Percentiles rank a stretch among this genome's conserved stretches.
These are phyloP conservation scores for Xylaria castorea DNA, from an alignment of 495 filamentous ascomycete genomes.

Conservation along the genomic window DNA sequence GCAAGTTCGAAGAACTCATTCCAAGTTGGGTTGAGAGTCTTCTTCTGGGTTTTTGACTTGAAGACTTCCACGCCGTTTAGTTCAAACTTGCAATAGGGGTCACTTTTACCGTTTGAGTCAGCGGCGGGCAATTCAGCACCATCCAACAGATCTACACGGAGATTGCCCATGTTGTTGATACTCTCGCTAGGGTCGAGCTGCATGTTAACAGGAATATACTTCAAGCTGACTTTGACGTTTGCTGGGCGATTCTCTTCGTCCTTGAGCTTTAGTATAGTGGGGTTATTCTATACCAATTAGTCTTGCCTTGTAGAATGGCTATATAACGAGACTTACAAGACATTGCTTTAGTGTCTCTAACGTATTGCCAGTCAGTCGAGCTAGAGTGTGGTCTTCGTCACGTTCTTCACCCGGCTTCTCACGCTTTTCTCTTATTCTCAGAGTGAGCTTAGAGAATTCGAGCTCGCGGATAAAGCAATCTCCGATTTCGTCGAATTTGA, in stretches of 20 bases:
- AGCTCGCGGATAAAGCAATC: constrained; percentile 97
- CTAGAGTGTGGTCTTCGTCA: constrained; percentile 72
- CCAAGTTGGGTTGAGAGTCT: constrained; percentile 93
- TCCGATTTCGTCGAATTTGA: constrained; percentile 85
- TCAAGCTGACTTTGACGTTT: constrained; percentile 86
- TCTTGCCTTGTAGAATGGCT: neutral
- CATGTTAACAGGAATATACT: constrained; percentile 95
- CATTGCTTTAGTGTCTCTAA: constrained; percentile 85
- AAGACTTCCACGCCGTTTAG: constrained; percentile 84
- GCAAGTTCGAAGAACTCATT: constrained; percentile 92
- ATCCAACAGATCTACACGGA: constrained; percentile 90
- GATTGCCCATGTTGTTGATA: constrained; percentile 96
- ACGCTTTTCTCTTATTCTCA: constrained; percentile 77
- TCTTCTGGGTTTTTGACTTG: constrained; percentile 96
- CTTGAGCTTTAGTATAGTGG: constrained; percentile 78
- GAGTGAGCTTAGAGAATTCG: constrained; percentile 90
- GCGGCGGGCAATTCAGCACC: constrained; percentile 86
- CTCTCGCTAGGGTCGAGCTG: constrained; percentile 90
- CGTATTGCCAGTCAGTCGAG: constrained; percentile 84
- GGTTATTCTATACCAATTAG: constrained; percentile 71
- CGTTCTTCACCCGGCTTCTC: constrained; percentile 76
- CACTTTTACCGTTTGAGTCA: constrained; percentile 94
- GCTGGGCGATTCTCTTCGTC: constrained; percentile 76
- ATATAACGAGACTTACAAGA: constrained; percentile 64
- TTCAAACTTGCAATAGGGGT: constrained; percentile 95